A percentile compares a stretch with the other conserved stretches of the same genome.
Evolutionary conservation across 768 basidiomycete species (phyloP).

Genomic region (Mycena kentingensis): DNA sequence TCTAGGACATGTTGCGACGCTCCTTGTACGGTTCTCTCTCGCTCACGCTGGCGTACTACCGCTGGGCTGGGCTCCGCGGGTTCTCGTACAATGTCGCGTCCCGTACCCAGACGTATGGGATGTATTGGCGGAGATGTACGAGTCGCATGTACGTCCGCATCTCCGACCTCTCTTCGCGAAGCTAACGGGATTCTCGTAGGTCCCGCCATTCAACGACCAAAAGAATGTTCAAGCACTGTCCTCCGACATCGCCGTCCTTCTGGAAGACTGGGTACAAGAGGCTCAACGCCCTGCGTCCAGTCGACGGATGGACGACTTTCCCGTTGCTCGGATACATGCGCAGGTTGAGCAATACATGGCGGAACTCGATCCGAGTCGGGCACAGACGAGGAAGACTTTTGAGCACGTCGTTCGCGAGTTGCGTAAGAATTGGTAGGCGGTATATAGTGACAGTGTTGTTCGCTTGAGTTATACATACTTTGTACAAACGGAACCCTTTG

Average conservation of each 20-base stretch:
- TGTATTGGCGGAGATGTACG: slow-evolving; percentile 82
- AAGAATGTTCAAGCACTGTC: slow-evolving; percentile 78
- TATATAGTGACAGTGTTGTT: not conserved
- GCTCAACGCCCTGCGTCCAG: slow-evolving; percentile 66
- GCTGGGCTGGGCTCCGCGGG: slow-evolving; percentile 80
- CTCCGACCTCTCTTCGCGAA: not conserved
- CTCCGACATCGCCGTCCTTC: slow-evolving; percentile 77
- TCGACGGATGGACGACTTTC: slow-evolving; percentile 62
- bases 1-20: slow-evolving; percentile 71
- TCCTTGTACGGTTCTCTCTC: slow-evolving; percentile 75
- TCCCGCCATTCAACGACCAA: slow-evolving; percentile 83
- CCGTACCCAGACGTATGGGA: slow-evolving; percentile 84
- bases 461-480: slow-evolving; percentile 19
- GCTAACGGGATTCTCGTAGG: slow-evolving; percentile 39
- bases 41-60: slow-evolving; percentile 59
- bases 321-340: slow-evolving; percentile 73
- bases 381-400: slow-evolving; percentile 65
- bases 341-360: slow-evolving; percentile 74
- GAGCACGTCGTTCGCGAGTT: slow-evolving; percentile 73
- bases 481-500: slow-evolving; percentile 4
- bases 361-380: slow-evolving; percentile 63
- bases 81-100: slow-evolving; percentile 80
- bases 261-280: slow-evolving; percentile 80
- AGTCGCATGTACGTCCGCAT: slow-evolving; percentile 68
- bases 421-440: slow-evolving; percentile 65